Conservation (phyloP, 805 yeast species). For the Cyberlindnera nakhonratchasimensis region DNA sequence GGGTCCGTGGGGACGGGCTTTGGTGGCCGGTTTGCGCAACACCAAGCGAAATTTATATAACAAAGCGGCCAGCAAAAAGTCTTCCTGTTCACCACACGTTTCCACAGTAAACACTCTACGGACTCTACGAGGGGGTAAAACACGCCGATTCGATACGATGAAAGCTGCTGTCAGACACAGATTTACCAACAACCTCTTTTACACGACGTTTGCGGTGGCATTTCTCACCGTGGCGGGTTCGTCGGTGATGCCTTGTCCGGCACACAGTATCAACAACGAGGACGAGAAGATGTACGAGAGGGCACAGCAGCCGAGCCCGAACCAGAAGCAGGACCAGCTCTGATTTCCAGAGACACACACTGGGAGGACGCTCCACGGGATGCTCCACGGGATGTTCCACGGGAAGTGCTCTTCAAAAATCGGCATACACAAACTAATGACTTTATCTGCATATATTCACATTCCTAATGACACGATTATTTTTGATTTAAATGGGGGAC, state of each 20-base stretch:
- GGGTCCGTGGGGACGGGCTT: too few species aligned
- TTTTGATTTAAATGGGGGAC: background rate
- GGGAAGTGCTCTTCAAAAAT: too few species aligned
- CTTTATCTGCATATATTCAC: background rate
- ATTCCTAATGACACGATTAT: background rate
- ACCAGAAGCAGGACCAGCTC: background rate
- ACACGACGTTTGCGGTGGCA: conserved; percentile 61
- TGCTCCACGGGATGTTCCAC: too few species aligned
- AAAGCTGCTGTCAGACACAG: conserved; percentile 52
- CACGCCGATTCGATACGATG: conserved; percentile 30
- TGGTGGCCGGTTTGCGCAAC: too few species aligned
- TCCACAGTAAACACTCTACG: too few species aligned
- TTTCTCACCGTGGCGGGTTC: conserved; percentile 43
- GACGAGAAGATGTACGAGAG: conserved; percentile 31
- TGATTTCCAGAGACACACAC: conserved; percentile 1
- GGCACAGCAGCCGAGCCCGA: conserved; percentile 8
- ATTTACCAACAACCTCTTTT: conserved; percentile 50
- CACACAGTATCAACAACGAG: conserved; percentile 39
- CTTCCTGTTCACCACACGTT: background rate
- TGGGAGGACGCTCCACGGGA: too few species aligned
- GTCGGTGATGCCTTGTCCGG: conserved; percentile 43
- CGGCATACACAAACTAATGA: background rate
- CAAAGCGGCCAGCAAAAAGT: background rate
- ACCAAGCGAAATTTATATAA: too few species aligned
- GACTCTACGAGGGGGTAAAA: too few species aligned